Conservation (phyloP, 2,329 filamentous ascomycete genomes). For the Fusarium nisikadoi region DNA sequence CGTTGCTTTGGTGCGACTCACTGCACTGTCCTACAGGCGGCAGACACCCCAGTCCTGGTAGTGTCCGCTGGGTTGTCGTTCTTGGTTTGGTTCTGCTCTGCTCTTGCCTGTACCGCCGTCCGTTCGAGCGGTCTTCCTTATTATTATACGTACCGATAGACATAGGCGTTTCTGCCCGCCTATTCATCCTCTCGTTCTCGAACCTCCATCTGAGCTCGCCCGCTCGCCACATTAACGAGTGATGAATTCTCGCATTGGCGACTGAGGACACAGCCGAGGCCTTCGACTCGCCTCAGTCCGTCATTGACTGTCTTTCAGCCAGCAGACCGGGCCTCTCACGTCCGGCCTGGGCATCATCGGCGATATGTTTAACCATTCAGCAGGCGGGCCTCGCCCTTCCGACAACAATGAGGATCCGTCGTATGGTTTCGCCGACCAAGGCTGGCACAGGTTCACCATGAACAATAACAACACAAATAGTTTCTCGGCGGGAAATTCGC, state of each 20-base stretch:
- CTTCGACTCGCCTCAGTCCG: constrained; percentile 53
- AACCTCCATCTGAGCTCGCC: constrained; percentile 48
- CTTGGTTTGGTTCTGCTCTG: constrained; percentile 27
- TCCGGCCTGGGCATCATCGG: constrained; percentile 47
- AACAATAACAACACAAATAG: constrained; percentile 35
- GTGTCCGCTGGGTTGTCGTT: constrained; percentile 21
- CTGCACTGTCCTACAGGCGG: constrained; percentile 30
- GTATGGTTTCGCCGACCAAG: constrained; percentile 48
- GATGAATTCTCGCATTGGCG: constrained; percentile 51
- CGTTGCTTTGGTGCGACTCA: constrained; percentile 37
- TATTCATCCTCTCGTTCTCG: constrained; percentile 46
- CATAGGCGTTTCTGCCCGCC: constrained; percentile 52
- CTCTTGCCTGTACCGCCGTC: constrained; percentile 25
- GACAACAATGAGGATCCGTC: constrained; percentile 44
- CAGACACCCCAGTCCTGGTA: constrained; percentile 28
- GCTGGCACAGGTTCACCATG: constrained; percentile 48
- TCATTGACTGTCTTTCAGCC: constrained; percentile 49
- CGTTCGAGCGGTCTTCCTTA: constrained; percentile 26
- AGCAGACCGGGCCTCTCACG: constrained; percentile 48
- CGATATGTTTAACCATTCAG: constrained; percentile 53
- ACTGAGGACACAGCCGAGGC: constrained; percentile 51
- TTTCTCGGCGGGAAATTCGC: constrained; percentile 39
- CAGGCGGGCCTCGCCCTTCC: constrained; percentile 47
- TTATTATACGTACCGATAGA: constrained; percentile 46
- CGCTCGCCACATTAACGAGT: constrained; percentile 50